phyloP scores from a whole-genome alignment of 495 filamentous ascomycete species.

The Podospora pseudoanserina region DNA sequence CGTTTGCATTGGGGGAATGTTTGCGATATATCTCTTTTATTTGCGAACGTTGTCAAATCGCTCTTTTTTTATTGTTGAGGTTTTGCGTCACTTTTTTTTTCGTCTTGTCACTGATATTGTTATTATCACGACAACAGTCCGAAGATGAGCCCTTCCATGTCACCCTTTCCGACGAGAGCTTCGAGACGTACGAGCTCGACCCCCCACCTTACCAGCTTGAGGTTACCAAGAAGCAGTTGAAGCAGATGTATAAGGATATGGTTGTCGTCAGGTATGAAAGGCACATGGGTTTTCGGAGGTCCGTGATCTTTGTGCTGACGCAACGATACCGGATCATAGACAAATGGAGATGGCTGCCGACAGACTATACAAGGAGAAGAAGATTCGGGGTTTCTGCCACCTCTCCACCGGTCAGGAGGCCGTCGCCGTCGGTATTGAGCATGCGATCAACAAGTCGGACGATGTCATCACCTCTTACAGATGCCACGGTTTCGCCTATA shows the following conservation, averaged over 20 bases:
- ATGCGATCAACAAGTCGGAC: slow-evolving; percentile 85
- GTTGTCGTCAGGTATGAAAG: slow-evolving; percentile 74
- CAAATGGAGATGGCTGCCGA: slow-evolving; percentile 99
- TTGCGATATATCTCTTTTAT: background rate
- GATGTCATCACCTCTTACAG: slow-evolving; percentile 97
- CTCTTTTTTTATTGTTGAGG: background rate
- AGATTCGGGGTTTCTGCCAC: slow-evolving; percentile 99
- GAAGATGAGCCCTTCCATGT: slow-evolving; percentile 94
- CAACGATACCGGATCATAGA: slow-evolving; percentile 42
- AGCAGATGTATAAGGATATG: slow-evolving; percentile 99
- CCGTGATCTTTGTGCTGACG: background rate
- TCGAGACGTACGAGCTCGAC: slow-evolving; percentile 98
- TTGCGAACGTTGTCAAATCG: slow-evolving; percentile 5
- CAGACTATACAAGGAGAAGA: slow-evolving; percentile 98
- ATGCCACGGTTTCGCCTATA: slow-evolving; percentile 96
- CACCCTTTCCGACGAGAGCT: slow-evolving; percentile 91
- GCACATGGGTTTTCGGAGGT: background rate
- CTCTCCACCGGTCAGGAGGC: slow-evolving; percentile 97
- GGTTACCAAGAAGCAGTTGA: slow-evolving; percentile 94
- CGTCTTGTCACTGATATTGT: background rate
- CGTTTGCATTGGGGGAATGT: background rate
- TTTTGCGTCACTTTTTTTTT: background rate
- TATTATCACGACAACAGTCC: slow-evolving; percentile 51
- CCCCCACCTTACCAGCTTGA: slow-evolving; percentile 86
- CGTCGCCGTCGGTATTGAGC: slow-evolving; percentile 94